Base-by-base conservation (phyloP, 352 stramenopile species). In the Pythium guiyangense region DNA sequence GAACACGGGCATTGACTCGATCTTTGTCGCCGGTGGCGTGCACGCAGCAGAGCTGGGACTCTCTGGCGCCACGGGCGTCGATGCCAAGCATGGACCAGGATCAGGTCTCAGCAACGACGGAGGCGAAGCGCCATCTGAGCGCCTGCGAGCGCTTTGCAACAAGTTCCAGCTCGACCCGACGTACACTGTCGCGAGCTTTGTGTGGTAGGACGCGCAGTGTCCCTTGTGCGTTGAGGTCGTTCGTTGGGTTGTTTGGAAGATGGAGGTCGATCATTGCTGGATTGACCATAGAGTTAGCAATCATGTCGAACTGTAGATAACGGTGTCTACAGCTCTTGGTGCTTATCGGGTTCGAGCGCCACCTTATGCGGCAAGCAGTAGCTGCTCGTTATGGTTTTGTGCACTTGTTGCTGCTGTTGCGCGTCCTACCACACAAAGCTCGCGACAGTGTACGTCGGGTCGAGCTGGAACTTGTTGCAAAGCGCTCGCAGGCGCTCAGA, bases 1-100 rank as follows among this genome's bases (percentile, higher is more conserved):
- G 49, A 73, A 75, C 57, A 71, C 74, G 25, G 73, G 67, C 9
- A 60, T 90, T 22, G 67, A 81, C 53, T 79, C 64, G 27, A 64
- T 90, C 45, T 88, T 87, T 56, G 76, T 90, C 55, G 72, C 70
- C 6, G 67, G 62, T 14, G 79, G 79, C 45, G 72, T 90, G 40
- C 79, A 90, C 49, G 70, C 68, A 26, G 59, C 79, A 26, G 77
- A 79, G 44, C 49, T 88, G 17, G 37, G n/a, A 3, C 49, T 53
- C 20, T 20, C 26, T 47, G n/a, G 35, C 25, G 10, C 12, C 12
- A n/a, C n/a, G n/a, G 25, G 25, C 14, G 29, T 4, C 34, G 49
- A 34, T 56, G 29, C 10, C 34, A 29, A 15, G 20, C 54, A 10
- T 1, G 26, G 37, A 12, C 12, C 44, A 65, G 55, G 29, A 59